Percentiles rank a stretch among this genome's conserved stretches.
Conservation (phyloP, 2,329 filamentous ascomycete species). For the Cercospora citrullina region DNA sequence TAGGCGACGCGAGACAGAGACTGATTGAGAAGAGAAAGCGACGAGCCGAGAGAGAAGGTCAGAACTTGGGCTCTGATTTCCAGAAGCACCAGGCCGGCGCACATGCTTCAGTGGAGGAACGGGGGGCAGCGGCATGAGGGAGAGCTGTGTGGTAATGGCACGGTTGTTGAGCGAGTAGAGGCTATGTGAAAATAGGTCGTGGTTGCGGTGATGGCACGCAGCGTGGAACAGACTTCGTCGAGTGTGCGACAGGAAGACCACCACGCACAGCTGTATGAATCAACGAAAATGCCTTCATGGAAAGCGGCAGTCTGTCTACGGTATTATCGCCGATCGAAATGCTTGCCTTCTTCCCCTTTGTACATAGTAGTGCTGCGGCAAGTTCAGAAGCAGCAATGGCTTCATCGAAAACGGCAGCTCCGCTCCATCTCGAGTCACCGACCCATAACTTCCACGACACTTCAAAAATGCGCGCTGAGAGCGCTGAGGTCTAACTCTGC, state of each 20-base stretch:
- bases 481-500: not conserved
- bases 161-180: not conserved
- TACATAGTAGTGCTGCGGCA: conserved; percentile 8
- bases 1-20: conserved; percentile 74
- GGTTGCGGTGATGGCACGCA: not conserved
- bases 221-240: not conserved
- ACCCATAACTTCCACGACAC: not conserved
- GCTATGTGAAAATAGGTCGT: not conserved
- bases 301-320: conserved; percentile 7
- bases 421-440: not conserved
- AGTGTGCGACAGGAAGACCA: not conserved
- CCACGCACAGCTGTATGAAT: conserved; percentile 6
- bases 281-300: not conserved
- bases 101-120: conserved; percentile 9
- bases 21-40: conserved; percentile 88
- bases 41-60: conserved; percentile 64
- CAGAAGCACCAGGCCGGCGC: conserved; percentile 38
- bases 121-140: conserved; percentile 9
- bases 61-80: conserved; percentile 33
- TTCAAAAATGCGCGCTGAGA: not conserved
- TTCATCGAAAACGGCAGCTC: conserved; percentile 10
- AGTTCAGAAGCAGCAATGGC: conserved; percentile 10
- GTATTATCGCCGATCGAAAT: not conserved
- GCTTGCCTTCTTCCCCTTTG: conserved; percentile 1
- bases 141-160: not conserved